Conservation (phyloP, 192 early-diverging fungal species). For the Dimargaris cristalligena region DNA sequence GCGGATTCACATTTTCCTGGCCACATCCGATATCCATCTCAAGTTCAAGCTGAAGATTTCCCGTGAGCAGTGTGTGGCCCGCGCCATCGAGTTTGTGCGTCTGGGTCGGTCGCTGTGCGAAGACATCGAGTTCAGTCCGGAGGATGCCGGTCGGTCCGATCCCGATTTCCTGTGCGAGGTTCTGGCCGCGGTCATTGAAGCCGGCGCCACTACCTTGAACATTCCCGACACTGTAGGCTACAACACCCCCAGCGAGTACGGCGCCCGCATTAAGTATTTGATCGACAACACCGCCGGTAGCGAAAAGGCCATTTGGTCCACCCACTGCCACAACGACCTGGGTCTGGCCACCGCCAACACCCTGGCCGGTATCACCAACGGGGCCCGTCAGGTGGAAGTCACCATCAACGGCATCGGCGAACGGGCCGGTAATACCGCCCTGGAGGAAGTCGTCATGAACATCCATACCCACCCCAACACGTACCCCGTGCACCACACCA, state of each 20-base stretch:
- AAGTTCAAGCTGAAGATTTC: conserved; percentile 84
- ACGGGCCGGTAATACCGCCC: conserved; percentile 90
- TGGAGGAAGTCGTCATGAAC: conserved; percentile 94
- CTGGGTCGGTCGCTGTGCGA: conserved; percentile 61
- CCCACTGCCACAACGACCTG: conserved; percentile 97
- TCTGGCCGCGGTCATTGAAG: conserved; percentile 62
- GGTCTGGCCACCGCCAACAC: conserved; percentile 95
- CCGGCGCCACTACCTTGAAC: conserved; percentile 89
- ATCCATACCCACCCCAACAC: conserved; percentile 78
- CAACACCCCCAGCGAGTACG: conserved; percentile 82
- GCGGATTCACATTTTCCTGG: conserved; percentile 89
- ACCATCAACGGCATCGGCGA: conserved; percentile 98
- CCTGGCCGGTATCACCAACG: conserved; percentile 72
- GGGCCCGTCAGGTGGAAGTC: conserved; percentile 91
- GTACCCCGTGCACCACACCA: conserved; percentile 78
- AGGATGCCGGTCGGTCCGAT: conserved; percentile 86
- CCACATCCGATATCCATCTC: conserved; percentile 92
- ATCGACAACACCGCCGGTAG: conserved; percentile 51
- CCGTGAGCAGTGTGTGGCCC: conserved; percentile 69
- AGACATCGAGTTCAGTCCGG: conserved; percentile 90
- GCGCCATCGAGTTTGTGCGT: conserved; percentile 59
- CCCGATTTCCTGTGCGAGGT: conserved; percentile 75
- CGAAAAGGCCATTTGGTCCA: conserved; percentile 65
- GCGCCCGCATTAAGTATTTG: conserved; percentile 67
- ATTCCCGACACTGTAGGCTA: conserved; percentile 99